Evolutionary conservation across 2,329 filamentous ascomycete species (phyloP), one percentile per base, ranked within the genome.

Genomic region (Trichoderma asperellum): DNA sequence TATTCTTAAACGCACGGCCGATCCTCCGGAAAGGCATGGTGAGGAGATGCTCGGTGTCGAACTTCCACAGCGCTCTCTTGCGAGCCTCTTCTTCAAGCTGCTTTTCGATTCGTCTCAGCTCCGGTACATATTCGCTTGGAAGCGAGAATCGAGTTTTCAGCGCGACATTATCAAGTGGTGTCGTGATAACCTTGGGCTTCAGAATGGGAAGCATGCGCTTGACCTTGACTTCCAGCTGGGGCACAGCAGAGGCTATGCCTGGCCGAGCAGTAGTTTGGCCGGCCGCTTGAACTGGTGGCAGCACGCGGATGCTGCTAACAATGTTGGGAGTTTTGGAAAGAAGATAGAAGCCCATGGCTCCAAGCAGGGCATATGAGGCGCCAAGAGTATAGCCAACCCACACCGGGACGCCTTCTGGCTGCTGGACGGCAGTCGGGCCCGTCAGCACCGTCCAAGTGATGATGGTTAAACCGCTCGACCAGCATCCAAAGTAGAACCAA

Each of bases 331-430:
- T 87, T 74, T 87, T 85, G 68, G 86, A 76, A 55, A 90, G 76
- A 73, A 91, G 86, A 71, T 86, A 86, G 57, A 84, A 84, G 70
- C 89, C 90, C 77, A 91, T 83, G 49, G 80, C 81, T 65, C 83
- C 86, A 81, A 91, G 88, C 68, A 87, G 76, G 58, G 90, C 74
- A 76, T 88, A 89, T 56, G 90, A 83, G 53, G 84, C 82, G 52
- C 83, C 85, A 73, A 88, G 91, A 11, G 86, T 82, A 71, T 83
- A 80, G 49, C 86, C 83, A 21, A 91, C 84, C 85, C 86, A 91
- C 74, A 79, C 79, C 3, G 84, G 79, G 4, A 90, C 78, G 53
- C 83, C 85, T 16, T 84, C 78, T 16, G 87, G 84, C 64, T 81
- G 79, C 6, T 75, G 64, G 14, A 80, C 72, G 8, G 76, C 75